Percentiles rank a stretch among this genome's conserved stretches.
Conservation (phyloP, 2,329 filamentous ascomycete species). For the Trichoderma aggressivum region DNA sequence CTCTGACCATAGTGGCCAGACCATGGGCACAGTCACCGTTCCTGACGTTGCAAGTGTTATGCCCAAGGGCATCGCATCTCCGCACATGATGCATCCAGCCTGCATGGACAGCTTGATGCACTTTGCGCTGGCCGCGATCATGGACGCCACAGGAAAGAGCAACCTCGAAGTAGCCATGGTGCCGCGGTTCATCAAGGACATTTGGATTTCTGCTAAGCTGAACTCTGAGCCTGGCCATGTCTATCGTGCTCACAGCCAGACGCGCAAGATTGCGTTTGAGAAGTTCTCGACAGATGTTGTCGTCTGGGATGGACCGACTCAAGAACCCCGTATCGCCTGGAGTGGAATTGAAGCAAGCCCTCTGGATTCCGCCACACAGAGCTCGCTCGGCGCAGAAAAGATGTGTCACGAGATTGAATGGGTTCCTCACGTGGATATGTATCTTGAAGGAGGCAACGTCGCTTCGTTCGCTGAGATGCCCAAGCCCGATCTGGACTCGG, state of each 20-base stretch:
- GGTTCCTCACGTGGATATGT: neutral
- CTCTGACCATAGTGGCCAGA: neutral
- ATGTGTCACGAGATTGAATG: neutral
- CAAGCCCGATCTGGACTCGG: neutral
- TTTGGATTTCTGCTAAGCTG: constrained; percentile 4
- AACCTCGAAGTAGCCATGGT: constrained; percentile 10
- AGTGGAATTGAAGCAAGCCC: constrained; percentile 3
- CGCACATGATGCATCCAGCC: constrained; percentile 21
- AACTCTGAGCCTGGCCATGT: neutral
- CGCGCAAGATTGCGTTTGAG: neutral
- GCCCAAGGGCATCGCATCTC: constrained; percentile 17
- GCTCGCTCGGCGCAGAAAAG: neutral
- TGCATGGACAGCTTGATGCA: constrained; percentile 20
- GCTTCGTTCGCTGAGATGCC: neutral
- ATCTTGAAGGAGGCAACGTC: neutral
- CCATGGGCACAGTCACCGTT: constrained; percentile 4
- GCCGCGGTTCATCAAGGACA: constrained; percentile 11
- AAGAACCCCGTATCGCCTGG: neutral
- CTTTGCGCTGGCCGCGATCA: constrained; percentile 2
- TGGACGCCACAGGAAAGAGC: neutral
- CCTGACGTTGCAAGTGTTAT: constrained; percentile 17
- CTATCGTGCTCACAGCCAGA: constrained; percentile 9
- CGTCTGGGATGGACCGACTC: constrained; percentile 1
- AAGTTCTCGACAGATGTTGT: constrained; percentile 9
- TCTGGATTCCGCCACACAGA: neutral